Percentiles rank a stretch among this genome's conserved stretches.
Conservation (phyloP, 225 moss, liverwort and hornwort genomes). For the Sphagnum tenellum region DNA sequence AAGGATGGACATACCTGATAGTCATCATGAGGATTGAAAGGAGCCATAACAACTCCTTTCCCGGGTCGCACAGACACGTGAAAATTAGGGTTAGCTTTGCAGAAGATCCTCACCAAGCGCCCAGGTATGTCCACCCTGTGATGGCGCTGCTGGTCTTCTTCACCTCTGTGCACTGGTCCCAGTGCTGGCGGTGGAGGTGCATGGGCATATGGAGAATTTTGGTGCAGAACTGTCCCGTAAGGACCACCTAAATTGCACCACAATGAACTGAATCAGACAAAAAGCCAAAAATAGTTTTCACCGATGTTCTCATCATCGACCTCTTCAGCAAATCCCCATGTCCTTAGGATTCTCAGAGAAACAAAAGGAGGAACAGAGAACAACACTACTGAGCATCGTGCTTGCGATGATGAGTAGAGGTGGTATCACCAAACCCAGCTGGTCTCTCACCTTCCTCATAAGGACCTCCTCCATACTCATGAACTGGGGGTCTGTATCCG, state of each 20-base stretch:
- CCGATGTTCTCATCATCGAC: too few species aligned
- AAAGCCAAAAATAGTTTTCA: too few species aligned
- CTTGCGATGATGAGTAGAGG: too few species aligned
- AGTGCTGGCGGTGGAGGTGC: constrained; percentile 1
- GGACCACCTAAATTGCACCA: constrained; percentile 6
- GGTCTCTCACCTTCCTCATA: too few species aligned
- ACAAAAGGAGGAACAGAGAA: too few species aligned
- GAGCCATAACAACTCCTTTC: constrained; percentile 44
- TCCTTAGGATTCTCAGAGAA: too few species aligned
- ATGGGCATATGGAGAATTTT: constrained; percentile 29
- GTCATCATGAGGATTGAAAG: constrained; percentile 38
- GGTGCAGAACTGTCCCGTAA: constrained; percentile 21
- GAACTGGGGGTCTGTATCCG: too few species aligned
- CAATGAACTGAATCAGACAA: too few species aligned
- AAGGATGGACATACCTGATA: constrained; percentile 34
- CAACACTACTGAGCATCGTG: too few species aligned
- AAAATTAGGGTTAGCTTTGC: constrained; percentile 38
- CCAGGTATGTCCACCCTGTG: constrained; percentile 16
- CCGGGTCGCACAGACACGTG: constrained; percentile 37
- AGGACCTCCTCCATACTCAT: too few species aligned
- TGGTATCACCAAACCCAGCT: too few species aligned
- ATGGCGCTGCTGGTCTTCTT: neutral
- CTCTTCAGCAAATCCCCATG: too few species aligned
- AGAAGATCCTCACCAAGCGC: constrained; percentile 35
- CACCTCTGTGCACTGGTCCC: constrained; percentile 5